phyloP scores from a whole-genome alignment of 116 monocot genomes.

The Posidonia oceanica region DNA sequence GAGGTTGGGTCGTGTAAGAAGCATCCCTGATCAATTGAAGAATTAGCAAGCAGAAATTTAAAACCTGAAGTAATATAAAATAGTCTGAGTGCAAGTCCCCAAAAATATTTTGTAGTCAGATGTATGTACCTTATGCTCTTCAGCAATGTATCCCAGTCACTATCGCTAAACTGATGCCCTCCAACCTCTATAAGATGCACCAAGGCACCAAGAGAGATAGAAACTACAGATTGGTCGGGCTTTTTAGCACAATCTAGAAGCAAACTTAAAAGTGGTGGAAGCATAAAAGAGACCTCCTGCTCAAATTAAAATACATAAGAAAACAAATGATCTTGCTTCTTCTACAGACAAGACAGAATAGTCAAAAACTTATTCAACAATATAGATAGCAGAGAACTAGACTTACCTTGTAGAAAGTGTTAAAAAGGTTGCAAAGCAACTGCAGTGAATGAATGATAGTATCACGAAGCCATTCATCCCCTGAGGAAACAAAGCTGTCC shows the following conservation, averaged over 20 bases:
- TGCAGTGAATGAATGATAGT: constrained; percentile 96
- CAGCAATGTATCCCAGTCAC: constrained; percentile 92
- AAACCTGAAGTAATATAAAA: neutral
- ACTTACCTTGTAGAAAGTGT: constrained; percentile 87
- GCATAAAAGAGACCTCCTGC: constrained; percentile 98
- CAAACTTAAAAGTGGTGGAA: constrained; percentile 76
- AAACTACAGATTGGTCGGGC: constrained; percentile 91
- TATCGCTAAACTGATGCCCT: constrained; percentile 85
- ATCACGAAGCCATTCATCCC: constrained; percentile 92
- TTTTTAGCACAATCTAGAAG: constrained; percentile 99
- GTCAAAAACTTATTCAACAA: neutral
- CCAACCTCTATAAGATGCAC: constrained; percentile 96
- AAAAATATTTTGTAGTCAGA: neutral
- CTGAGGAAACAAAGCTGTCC: constrained; percentile 57
- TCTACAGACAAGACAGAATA: neutral
- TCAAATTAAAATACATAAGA: neutral
- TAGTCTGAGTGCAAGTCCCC: neutral
- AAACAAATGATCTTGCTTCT: neutral
- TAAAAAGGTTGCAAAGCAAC: constrained; percentile 92
- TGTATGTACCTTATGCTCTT: constrained; percentile 73
- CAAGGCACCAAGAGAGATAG: constrained; percentile 89
- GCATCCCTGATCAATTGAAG: constrained; percentile 68
- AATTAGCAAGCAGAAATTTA: neutral
- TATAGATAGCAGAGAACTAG: neutral
- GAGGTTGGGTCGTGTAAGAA: constrained; percentile 90